Evolutionary conservation across 192 early-diverging fungal species (phyloP).

Genomic region (Bifiguratus adelaidae): DNA sequence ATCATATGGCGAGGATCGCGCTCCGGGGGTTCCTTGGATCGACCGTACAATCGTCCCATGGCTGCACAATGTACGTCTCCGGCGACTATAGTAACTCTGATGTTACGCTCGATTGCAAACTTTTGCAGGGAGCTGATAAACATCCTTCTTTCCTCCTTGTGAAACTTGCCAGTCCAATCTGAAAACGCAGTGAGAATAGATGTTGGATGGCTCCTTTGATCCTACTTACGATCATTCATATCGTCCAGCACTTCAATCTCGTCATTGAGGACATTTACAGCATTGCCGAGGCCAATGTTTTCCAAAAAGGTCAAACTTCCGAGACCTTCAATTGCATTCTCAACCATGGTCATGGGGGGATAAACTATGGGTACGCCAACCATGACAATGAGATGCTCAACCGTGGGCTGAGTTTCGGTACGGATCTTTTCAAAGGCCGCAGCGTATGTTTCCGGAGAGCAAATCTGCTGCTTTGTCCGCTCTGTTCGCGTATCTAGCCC

Average conservation of each 20-base stretch:
- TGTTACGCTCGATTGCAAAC: constrained; percentile 37
- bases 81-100: constrained; percentile 71
- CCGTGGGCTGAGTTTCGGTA: constrained; percentile 29
- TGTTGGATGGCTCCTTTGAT: background rate
- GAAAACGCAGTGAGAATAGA: background rate
- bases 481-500: constrained; percentile 67
- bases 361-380: constrained; percentile 69
- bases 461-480: constrained; percentile 50
- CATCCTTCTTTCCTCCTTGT: constrained; percentile 56
- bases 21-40: constrained; percentile 10
- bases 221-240: constrained; percentile 61
- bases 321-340: constrained; percentile 48
- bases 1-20: constrained; percentile 63
- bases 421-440: constrained; percentile 43
- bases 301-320: too few species aligned
- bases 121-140: constrained; percentile 56
- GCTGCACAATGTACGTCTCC: constrained; percentile 63
- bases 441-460: constrained; percentile 46
- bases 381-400: constrained; percentile 59
- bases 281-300: constrained; percentile 40
- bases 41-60: constrained; percentile 13
- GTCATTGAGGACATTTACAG: too few species aligned
- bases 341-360: constrained; percentile 58
- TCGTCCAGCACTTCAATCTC: constrained; percentile 82
- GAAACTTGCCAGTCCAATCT: constrained; percentile 52